Evolutionary conservation across 257 asterid species (phyloP), one percentile per base, ranked within the genome.

Genomic region (Apocynum venetum): DNA sequence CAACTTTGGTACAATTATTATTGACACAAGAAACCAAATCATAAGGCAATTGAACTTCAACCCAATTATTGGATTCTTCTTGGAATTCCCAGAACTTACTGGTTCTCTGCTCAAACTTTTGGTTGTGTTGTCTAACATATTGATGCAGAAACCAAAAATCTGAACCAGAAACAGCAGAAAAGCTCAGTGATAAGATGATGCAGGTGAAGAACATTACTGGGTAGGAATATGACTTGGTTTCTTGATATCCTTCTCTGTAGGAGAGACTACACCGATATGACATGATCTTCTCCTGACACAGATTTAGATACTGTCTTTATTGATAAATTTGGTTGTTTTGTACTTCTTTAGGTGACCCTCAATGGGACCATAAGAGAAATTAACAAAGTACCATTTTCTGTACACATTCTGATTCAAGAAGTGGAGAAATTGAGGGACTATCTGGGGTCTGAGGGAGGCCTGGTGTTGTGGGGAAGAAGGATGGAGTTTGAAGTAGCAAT

Each of bases 51-150:
- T 81, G 71, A 40, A 88, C 86, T 86, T 89, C 93, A 20, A 87
- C 87, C 98, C 98, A 94, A 11, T 87, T 78, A 71, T 76, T 83
- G 68, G 94, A 89, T 81, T 88, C 79, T 71, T 92, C 82, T 10
- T 81, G 82, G 69, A 89, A 94, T 77, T 92, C 91, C 97, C 97
- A 94, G 82, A 91, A 94, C 72, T 77, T 84, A 40, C 85, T 74
- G 74, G 77, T 87, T 81, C 71, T 91, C 89, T 86, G 97, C 89
- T 91, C 89, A 25, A 94, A 91, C 64, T 80, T 78, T 17, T 71
- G 79, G 73, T 83, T 85, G n/a, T 74, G 17, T 19, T 85, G 86
- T 51, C 36, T 78, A 7, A 78, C 40, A 69, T 82, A 82, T 14
- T 85, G 90, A 44, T 81, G 79, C 72, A 82, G 64, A 64, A 49